Evolutionary conservation across 208 protist species (phyloP), one percentile per base, ranked within the genome.

Genomic region (Porcisia hertigi): DNA sequence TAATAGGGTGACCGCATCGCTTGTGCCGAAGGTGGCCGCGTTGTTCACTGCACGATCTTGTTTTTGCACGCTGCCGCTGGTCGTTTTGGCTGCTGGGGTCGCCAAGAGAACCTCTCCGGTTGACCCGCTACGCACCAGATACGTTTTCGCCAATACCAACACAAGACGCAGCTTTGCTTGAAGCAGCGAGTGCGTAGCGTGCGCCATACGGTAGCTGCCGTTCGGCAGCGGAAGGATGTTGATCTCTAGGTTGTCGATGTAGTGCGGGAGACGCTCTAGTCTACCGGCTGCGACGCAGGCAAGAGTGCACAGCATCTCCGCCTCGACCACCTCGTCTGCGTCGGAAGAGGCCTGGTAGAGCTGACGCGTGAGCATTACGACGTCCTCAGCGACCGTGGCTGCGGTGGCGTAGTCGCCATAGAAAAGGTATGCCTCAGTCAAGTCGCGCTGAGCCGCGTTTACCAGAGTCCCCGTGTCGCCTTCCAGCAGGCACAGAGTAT

Each of bases 371-470:
- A 90, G 75, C 81, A 84, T 82, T 30, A 90, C 76, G 3, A 87
- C 81, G 57, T 92, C 88, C 62, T 85, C 86, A 36, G 84, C 88
- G 20, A 88, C 77, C n/a, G 79, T 73, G 64, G 75, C 57, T 8
- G 81, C 78, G 14, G 76, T 76, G 57, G 49, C 43, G 79, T 84
- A 85, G 84, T 89, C 86, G 54, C 86, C 88, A 69, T 86, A 85
- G 71, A 86, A 82, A 58, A 85, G 64, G 74, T 80, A 87, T 12
- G 83, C 49, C 71, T 92, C 88, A 0, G 83, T 79, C 4, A 90
- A 75, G 57, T 89, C 85, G 41, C 81, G 81, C 77, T 89, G 86
- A 23, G 85, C 85, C 3, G 73, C 80, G 73, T 81, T 84, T 53
- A 92, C 86, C 8, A 80, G 66, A 1, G 75, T 77, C 16, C 77